Evolutionary conservation across 257 asterid genomes (phyloP).

Genomic region (Handroanthus guayacan): DNA sequence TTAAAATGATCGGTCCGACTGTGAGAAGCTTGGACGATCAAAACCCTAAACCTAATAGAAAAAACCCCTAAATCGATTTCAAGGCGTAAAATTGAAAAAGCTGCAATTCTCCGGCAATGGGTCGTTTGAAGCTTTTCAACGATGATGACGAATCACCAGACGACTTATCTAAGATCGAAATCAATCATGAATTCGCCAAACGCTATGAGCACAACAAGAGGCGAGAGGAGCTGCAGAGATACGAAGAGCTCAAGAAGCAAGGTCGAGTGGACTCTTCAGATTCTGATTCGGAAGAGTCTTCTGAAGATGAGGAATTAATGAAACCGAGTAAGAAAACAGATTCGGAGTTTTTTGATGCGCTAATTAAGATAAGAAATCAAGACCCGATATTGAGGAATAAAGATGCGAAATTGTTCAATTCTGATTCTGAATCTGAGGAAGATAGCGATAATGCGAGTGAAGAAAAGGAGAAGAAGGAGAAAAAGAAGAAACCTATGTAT

Average conservation of each 20-base stretch:
- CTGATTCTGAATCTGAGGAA: constrained; percentile 48
- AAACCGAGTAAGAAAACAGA: constrained; percentile 50
- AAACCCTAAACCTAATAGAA: constrained; percentile 37
- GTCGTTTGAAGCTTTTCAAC: constrained; percentile 57
- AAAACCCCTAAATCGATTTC: constrained; percentile 32
- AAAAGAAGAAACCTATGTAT: constrained; percentile 67
- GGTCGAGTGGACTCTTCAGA: constrained; percentile 55
- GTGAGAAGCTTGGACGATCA: background rate
- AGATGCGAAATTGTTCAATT: constrained; percentile 68
- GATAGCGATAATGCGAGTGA: constrained; percentile 29
- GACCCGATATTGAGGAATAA: constrained; percentile 65
- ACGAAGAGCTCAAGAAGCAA: constrained; percentile 69
- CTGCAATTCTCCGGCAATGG: constrained; percentile 34
- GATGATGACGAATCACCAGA: constrained; percentile 45
- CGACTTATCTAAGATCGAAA: constrained; percentile 58
- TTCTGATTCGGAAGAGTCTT: constrained; percentile 54
- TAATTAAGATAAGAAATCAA: constrained; percentile 61
- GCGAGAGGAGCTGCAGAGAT: constrained; percentile 80
- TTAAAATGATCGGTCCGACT: too few relatives aligned
- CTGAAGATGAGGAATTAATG: constrained; percentile 45
- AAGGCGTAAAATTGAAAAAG: background rate
- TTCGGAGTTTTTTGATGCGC: constrained; percentile 60
- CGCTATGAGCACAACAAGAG: constrained; percentile 78
- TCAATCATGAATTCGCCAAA: constrained; percentile 70
- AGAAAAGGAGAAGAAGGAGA: constrained; percentile 25